A percentile compares a stretch with the other conserved stretches of the same genome.
Evolutionary conservation across 139 green algal genomes (phyloP).

Genomic region (Gonium pectorale): DNA sequence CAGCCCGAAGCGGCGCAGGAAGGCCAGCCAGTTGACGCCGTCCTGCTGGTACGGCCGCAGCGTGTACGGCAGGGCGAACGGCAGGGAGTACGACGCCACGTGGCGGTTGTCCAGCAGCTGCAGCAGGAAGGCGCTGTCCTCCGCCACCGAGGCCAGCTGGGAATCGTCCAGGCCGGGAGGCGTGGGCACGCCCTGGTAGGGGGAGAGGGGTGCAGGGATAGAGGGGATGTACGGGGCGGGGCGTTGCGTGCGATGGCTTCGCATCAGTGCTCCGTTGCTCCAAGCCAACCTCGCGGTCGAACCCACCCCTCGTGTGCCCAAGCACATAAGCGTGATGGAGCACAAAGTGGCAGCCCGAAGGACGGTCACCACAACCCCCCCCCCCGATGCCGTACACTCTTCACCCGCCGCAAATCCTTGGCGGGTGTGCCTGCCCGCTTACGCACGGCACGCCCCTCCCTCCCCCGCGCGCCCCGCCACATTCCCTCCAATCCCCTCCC

Average conservation of each 20-base stretch:
- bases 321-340: no score
- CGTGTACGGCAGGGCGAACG: constrained; percentile 57
- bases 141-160: constrained; percentile 56
- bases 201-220: background rate
- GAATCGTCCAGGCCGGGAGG: constrained; percentile 74
- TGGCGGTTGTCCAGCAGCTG: constrained; percentile 92
- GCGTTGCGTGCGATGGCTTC: no score
- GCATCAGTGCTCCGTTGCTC: no score
- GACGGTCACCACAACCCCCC: no score
- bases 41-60: constrained; percentile 95
- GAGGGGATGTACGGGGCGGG: no score
- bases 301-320: no score
- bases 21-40: constrained; percentile 97
- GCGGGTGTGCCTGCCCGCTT: no score
- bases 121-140: constrained; percentile 86
- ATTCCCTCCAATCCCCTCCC: background rate
- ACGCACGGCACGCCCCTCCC: background rate
- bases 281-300: no score
- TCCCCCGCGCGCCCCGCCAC: background rate
- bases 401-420: no score
- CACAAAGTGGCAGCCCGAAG: no score
- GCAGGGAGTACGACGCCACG: constrained; percentile 42
- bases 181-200: constrained; percentile 64
- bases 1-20: constrained; percentile 93
- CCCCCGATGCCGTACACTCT: no score